Evolutionary conservation across 164 flowering plant genomes (phyloP).

Genomic region (Nymphaea thermarum): DNA sequence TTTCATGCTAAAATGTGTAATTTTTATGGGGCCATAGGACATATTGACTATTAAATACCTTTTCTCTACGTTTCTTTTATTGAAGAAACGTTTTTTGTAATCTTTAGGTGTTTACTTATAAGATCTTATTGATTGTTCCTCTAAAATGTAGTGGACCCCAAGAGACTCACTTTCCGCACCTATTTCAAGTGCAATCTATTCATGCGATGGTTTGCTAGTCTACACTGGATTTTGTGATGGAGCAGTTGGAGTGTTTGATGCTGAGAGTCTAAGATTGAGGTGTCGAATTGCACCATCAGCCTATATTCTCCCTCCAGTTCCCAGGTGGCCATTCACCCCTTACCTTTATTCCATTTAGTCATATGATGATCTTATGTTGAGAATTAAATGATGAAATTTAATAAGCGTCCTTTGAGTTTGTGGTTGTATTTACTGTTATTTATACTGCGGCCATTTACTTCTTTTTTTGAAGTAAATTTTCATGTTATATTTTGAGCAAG

Average conservation of each 20-base stretch:
- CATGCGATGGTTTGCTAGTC: conserved; percentile 50
- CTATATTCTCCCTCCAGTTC: conserved; percentile 27
- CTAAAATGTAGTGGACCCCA: conserved; percentile 41
- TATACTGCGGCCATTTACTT: not conserved
- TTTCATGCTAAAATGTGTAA: not conserved
- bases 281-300: conserved; percentile 55
- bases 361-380: too few species aligned
- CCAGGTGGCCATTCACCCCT: conserved; percentile 19
- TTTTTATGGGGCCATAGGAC: not conserved
- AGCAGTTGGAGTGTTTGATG: conserved; percentile 57
- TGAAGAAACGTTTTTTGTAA: not conserved
- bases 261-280: conserved; percentile 37
- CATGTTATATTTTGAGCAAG: too few species aligned
- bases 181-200: conserved; percentile 49
- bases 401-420: not conserved
- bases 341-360: too few species aligned
- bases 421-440: not conserved
- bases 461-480: not conserved
- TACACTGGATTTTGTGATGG: conserved; percentile 58
- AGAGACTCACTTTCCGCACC: conserved; percentile 43
- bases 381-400: too few species aligned
- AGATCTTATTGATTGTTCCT: not conserved
- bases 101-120: not conserved
- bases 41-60: not conserved
- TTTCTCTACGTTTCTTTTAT: not conserved